Evolutionary conservation across 2,329 filamentous ascomycete species (phyloP).

Genomic region (Cytospora chrysosperma): DNA sequence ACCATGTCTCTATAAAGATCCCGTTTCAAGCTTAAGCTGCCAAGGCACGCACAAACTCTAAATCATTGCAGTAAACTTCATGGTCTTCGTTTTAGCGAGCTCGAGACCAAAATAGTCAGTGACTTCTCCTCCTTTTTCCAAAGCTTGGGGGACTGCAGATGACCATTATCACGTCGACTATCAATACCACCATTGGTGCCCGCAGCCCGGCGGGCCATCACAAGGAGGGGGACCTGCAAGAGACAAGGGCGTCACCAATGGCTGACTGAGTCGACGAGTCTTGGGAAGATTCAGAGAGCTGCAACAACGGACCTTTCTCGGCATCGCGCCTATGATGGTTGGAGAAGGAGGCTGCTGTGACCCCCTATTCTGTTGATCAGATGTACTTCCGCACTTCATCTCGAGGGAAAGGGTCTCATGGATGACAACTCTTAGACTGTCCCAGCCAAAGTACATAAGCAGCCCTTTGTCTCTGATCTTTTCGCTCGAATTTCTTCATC

Average conservation of each 20-base stretch:
- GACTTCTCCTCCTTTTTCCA: background rate
- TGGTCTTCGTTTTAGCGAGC: too few species aligned
- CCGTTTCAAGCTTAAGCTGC: background rate
- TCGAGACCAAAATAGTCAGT: background rate
- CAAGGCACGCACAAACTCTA: background rate
- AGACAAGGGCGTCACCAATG: slow-evolving; percentile 6
- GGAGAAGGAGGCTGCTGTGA: background rate
- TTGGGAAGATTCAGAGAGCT: slow-evolving; percentile 3
- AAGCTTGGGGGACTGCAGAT: slow-evolving; percentile 16
- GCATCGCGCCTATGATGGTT: slow-evolving; percentile 6
- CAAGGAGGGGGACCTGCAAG: slow-evolving; percentile 20
- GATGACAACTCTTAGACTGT: background rate
- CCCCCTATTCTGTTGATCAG: slow-evolving; percentile 6
- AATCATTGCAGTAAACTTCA: slow-evolving; percentile 4
- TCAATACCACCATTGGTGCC: slow-evolving; percentile 23
- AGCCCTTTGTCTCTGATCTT: too few species aligned
- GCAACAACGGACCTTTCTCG: slow-evolving; percentile 20
- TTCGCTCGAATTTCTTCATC: background rate
- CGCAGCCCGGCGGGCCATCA: too few species aligned
- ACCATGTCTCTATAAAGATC: background rate
- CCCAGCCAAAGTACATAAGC: slow-evolving; percentile 6
- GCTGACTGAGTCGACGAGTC: background rate
- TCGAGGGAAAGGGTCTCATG: slow-evolving; percentile 3
- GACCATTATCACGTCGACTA: slow-evolving; percentile 8
- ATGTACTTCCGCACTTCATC: background rate